A percentile compares a stretch with the other conserved stretches of the same genome.
These are phyloP conservation scores for Madurella fahalii DNA, from an alignment of 2,329 filamentous ascomycete genomes.

Conservation along the genomic window DNA sequence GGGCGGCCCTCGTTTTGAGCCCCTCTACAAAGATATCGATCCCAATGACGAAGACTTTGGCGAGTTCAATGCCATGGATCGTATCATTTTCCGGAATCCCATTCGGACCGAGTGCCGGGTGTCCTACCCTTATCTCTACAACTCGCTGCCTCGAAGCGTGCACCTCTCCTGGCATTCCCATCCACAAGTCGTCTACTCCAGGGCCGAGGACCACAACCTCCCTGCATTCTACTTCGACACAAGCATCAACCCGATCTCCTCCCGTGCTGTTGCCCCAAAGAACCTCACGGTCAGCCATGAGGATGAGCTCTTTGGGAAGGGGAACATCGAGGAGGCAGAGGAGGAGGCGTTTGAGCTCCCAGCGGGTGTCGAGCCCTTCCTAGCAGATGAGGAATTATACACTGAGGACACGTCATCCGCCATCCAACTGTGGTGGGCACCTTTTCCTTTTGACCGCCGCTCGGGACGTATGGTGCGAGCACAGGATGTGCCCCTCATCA, in stretches of 20 bases:
- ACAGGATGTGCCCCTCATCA: constrained; percentile 93
- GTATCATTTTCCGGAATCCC: constrained; percentile 94
- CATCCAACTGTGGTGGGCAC: constrained; percentile 96
- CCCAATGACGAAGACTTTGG: constrained; percentile 99
- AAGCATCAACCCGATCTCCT: constrained; percentile 96
- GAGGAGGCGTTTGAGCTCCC: constrained; percentile 85
- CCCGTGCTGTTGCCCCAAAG: constrained; percentile 86
- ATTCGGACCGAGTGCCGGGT: constrained; percentile 95
- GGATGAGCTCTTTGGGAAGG: constrained; percentile 84
- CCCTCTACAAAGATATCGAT: constrained; percentile 96
- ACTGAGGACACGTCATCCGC: constrained; percentile 86
- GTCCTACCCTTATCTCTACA: constrained; percentile 92
- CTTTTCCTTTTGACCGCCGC: constrained; percentile 88
- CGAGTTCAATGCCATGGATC: constrained; percentile 98
- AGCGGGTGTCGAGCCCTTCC: constrained; percentile 75
- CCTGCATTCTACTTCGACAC: constrained; percentile 98
- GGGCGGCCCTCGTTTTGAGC: constrained; percentile 95
- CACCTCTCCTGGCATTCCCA: constrained; percentile 91
- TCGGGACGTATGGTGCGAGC: constrained; percentile 95
- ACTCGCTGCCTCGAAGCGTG: constrained; percentile 90
- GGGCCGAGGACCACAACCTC: constrained; percentile 80
- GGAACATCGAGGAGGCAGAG: constrained; percentile 67
- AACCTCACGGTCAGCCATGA: constrained; percentile 91
- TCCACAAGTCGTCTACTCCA: constrained; percentile 87
- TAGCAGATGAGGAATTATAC: constrained; percentile 83